Base-by-base conservation (phyloP, 2,329 filamentous ascomycete genomes). In the Chaetomiaceae sp. region DNA sequence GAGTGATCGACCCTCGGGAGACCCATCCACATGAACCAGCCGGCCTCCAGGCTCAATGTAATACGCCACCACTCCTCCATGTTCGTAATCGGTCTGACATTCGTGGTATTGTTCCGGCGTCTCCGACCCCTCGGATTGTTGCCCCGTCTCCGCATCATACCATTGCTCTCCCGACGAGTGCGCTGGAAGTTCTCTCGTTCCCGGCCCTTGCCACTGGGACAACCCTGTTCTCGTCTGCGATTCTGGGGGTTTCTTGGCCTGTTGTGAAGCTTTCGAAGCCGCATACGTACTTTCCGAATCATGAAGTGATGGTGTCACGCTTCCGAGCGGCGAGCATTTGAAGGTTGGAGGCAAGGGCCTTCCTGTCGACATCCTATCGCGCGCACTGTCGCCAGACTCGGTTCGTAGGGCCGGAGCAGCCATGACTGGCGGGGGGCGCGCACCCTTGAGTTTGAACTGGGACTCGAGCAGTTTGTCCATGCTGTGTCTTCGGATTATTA, bases 391-490 rank as follows among this genome's bases (percentile, higher is more conserved):
- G 20, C 19, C 14, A 6, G 14, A 25, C 10, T 21, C 23, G 13
- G 37, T 17, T 23, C 21, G n/a, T n/a, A 27, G 37, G 13, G 44
- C 23, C 1, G 21, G 25, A 2, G 21, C 8, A 4, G 19, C 40
- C 25, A 38, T 48, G 20, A 39, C 8, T 4, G 47, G 23, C 1
- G 34, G 31, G 2, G 23, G 8, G 16, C 37, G 40, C 5, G 31
- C 31, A 27, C 63, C 30, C 45, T 62, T 41, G 50, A 66, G 47
- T 1, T 55, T 49, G 33, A 59, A 62, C 17, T 56, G 50, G 38
- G 60, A 54, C 16, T 50, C 55, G 27, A 63, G 54, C n/a, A 51
- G 30, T 50, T 61, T 60, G 47, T 64, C 57, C 59, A 64, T 62
- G 57, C 50, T 61, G 48, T 62, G 57, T 2, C 44, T 50, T 27